phyloP scores from a whole-genome alignment of 176 grass and related monocot species.

The Carex littledalei region DNA sequence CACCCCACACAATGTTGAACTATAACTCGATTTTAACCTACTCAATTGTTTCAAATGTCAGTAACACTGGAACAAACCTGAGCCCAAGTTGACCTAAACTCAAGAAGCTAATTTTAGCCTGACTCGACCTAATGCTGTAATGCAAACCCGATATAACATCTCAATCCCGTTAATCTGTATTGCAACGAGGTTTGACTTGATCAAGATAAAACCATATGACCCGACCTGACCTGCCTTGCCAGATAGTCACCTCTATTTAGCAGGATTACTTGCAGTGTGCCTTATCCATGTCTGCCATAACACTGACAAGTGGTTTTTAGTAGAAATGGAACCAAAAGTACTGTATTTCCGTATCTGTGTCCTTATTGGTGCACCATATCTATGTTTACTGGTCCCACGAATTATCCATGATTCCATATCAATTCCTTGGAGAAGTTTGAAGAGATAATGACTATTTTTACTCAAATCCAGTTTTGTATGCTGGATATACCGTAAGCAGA shows the following conservation, averaged over 20 bases:
- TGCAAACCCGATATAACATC: neutral
- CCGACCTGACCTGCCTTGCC: neutral
- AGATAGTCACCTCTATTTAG: neutral
- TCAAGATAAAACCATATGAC: neutral
- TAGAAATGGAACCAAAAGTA: neutral
- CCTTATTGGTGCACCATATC: neutral
- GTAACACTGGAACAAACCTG: neutral
- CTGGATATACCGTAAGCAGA: neutral
- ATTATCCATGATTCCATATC: neutral
- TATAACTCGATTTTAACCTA: neutral
- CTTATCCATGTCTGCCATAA: neutral
- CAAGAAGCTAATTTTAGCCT: neutral
- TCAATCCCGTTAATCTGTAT: neutral
- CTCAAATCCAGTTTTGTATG: neutral
- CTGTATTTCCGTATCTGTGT: neutral
- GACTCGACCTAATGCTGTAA: neutral
- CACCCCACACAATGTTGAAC: neutral
- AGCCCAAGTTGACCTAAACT: neutral
- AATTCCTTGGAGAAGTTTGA: neutral
- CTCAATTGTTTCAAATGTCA: neutral
- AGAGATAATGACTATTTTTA: neutral
- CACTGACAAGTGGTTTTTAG: neutral
- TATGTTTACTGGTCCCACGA: neutral
- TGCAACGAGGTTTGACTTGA: neutral
- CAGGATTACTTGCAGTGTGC: neutral